These are phyloP conservation scores for Acer negundo DNA, from an alignment of 345 rosid genomes.

Conservation along the genomic window DNA sequence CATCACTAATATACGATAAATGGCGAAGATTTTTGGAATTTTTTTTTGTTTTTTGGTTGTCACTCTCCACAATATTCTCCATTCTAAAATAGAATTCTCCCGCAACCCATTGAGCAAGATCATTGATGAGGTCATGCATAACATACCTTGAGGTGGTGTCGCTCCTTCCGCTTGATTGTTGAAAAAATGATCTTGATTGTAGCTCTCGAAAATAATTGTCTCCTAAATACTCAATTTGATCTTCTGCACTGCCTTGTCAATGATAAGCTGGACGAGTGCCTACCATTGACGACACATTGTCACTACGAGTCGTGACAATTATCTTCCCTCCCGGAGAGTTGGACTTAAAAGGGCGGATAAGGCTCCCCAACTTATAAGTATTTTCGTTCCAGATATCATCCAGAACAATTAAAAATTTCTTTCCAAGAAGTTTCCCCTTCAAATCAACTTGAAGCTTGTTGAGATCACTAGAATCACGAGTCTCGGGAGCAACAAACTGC, in stretches of 20 bases:
- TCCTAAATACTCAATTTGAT: constrained; percentile 17
- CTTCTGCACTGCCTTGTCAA: neutral
- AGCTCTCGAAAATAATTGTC: neutral
- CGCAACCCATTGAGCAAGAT: constrained; percentile 22
- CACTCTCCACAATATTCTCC: neutral
- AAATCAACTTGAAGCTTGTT: constrained; percentile 25
- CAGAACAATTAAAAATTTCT: constrained; percentile 24
- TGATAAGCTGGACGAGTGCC: neutral
- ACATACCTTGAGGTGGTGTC: neutral
- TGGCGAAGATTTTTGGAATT: constrained; percentile 1
- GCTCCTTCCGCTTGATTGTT: constrained; percentile 2
- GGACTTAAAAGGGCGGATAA: neutral
- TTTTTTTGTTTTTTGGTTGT: neutral
- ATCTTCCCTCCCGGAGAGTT: neutral
- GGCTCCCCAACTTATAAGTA: neutral
- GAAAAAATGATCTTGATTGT: constrained; percentile 18
- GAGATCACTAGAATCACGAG: neutral
- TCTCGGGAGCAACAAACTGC: neutral
- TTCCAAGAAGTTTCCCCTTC: neutral
- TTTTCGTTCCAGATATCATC: constrained; percentile 32
- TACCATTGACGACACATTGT: neutral
- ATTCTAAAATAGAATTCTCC: neutral
- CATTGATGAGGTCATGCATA: constrained; percentile 27
- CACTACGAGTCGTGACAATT: neutral
- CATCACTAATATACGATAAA: neutral